These are phyloP conservation scores for Plasmodiophora brassicae DNA, from an alignment of 208 protist species.

Conservation along the genomic window DNA sequence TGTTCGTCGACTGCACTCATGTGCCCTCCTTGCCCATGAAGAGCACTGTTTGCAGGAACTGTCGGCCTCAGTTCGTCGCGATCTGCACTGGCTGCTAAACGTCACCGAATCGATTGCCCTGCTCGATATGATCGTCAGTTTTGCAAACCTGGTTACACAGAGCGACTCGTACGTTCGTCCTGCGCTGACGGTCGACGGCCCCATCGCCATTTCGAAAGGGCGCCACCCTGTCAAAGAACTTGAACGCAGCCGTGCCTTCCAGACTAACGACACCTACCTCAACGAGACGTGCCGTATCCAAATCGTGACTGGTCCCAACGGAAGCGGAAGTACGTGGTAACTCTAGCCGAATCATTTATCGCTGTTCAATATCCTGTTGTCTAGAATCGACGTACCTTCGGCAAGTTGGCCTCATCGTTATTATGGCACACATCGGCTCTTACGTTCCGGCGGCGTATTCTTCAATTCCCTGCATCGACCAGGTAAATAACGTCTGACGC, in stretches of 20 bases:
- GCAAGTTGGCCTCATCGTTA: background rate
- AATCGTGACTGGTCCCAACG: slow-evolving; percentile 6
- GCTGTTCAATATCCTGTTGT: background rate
- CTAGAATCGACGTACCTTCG: slow-evolving; percentile 36
- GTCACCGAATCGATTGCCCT: slow-evolving; percentile 22
- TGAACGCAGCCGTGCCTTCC: background rate
- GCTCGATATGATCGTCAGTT: slow-evolving; percentile 13
- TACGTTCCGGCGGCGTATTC: slow-evolving; percentile 31
- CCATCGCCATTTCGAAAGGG: slow-evolving; percentile 23
- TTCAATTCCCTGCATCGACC: background rate
- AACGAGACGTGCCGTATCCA: background rate
- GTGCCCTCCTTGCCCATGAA: no score
- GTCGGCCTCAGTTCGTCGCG: background rate
- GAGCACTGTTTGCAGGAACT: slow-evolving; percentile 11
- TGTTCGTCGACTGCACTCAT: background rate
- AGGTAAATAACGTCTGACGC: background rate
- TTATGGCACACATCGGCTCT: slow-evolving; percentile 36
- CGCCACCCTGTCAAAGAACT: slow-evolving; percentile 16
- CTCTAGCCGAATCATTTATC: background rate
- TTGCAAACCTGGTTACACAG: slow-evolving; percentile 33
- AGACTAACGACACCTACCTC: background rate
- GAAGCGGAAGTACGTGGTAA: background rate
- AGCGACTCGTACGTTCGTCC: background rate
- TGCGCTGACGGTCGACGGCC: background rate
- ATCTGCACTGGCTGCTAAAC: background rate